Evolutionary conservation across 352 stramenopile genomes (phyloP).

Genomic region (Pythium aristosporum): DNA sequence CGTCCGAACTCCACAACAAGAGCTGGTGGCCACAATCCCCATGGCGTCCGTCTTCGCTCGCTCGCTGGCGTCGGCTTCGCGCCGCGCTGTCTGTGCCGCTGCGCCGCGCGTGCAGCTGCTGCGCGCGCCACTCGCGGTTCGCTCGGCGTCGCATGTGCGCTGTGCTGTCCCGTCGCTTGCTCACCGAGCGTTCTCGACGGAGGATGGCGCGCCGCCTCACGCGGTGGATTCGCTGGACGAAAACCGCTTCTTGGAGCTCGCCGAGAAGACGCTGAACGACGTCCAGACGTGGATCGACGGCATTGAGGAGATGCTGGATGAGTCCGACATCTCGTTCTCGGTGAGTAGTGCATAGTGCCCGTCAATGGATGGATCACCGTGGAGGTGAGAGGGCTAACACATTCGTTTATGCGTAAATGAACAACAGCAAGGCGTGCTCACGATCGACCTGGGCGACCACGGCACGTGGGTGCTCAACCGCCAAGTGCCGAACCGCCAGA

Average conservation of each 20-base stretch:
- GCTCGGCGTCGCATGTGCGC: neutral
- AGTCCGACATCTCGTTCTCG: constrained; percentile 77
- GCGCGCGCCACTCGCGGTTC: neutral
- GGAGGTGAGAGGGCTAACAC: neutral
- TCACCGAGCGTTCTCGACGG: constrained; percentile 9
- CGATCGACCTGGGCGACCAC: constrained; percentile 91
- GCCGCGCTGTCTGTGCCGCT: neutral
- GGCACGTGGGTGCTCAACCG: constrained; percentile 98
- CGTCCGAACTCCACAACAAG: neutral
- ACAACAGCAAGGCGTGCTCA: constrained; percentile 93
- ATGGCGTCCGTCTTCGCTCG: constrained; percentile 16
- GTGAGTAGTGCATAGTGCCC: constrained; percentile 26
- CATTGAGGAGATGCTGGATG: constrained; percentile 84
- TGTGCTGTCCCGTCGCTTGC: neutral
- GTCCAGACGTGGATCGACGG: constrained; percentile 81
- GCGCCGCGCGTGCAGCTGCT: constrained; percentile 1
- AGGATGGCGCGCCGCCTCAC: neutral
- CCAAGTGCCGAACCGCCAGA: constrained; percentile 96
- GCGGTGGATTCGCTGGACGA: constrained; percentile 47
- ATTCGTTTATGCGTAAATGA: neutral
- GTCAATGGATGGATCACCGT: constrained; percentile 3
- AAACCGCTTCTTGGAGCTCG: constrained; percentile 77
- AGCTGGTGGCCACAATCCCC: neutral
- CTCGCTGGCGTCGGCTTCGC: constrained; percentile 9
- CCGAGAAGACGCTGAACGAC: constrained; percentile 66